Evolutionary conservation across 2,329 filamentous ascomycete species (phyloP).

Genomic region (Elsinoe australis): DNA sequence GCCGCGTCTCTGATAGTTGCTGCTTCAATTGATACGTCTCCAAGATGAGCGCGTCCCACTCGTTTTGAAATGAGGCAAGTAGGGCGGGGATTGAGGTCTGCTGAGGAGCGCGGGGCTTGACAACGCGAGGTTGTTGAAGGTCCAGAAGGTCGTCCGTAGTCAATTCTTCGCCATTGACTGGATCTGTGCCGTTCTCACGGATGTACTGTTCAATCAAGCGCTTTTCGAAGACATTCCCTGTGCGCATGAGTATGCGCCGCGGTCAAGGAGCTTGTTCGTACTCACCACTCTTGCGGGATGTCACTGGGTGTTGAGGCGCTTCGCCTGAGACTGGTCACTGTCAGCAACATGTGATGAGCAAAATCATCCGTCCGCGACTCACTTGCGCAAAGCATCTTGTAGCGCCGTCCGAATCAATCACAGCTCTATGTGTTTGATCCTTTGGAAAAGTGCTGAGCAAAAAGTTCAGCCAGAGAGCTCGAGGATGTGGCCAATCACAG

Average conservation of each 20-base stretch:
- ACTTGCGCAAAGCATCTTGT: slow-evolving; percentile 37
- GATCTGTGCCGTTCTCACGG: slow-evolving; percentile 85
- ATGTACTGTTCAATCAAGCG: slow-evolving; percentile 93
- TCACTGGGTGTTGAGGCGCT: slow-evolving; percentile 87
- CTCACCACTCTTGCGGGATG: slow-evolving; percentile 87
- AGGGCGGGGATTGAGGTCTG: slow-evolving; percentile 94
- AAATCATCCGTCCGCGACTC: slow-evolving; percentile 19
- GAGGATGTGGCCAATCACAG: not conserved
- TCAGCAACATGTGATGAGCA: slow-evolving; percentile 15
- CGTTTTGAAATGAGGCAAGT: slow-evolving; percentile 90
- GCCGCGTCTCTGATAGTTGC: slow-evolving; percentile 78
- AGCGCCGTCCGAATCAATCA: not conserved
- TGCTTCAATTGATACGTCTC: slow-evolving; percentile 89
- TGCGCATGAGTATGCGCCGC: slow-evolving; percentile 19
- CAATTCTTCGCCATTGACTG: slow-evolving; percentile 78
- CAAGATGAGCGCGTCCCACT: slow-evolving; percentile 90
- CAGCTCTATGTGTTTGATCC: not conserved
- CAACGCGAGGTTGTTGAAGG: slow-evolving; percentile 72
- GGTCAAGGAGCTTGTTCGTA: slow-evolving; percentile 20
- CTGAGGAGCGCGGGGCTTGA: slow-evolving; percentile 82
- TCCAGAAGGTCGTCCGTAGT: slow-evolving; percentile 77
- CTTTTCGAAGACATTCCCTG: slow-evolving; percentile 88
- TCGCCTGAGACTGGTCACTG: slow-evolving; percentile 75
- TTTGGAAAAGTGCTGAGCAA: not conserved
- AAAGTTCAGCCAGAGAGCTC: not conserved